Base-by-base conservation (phyloP, 805 yeast species). In the Barnettozyma botsteinii region DNA sequence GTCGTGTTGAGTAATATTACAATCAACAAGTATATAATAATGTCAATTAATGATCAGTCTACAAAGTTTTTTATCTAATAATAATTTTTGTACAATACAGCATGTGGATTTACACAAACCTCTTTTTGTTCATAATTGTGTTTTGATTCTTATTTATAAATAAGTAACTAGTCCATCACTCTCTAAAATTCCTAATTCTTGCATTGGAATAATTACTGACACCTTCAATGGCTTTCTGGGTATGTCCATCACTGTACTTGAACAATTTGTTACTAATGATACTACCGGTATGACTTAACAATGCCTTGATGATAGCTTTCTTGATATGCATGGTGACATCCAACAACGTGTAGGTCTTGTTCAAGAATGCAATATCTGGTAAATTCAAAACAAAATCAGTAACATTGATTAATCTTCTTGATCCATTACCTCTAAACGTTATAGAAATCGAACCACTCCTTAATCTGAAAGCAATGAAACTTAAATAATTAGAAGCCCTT, bases 401-500 rank as follows among this genome's bases (percentile, higher is more conserved):
- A 7, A 91, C 86, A 54, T 89, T 87, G 29, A 85, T 72, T 41
- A 91, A 62, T 48, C 81, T 76, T 51, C 75, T 66, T 22, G 76
- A 68, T 12, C 88, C 85, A 13, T 77, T 77, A 8, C 93, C 95
- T 57, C 78, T 77, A 61, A 85, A 85, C 36, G 95, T 83, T 20
- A 88, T 71, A 38, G 79, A 70, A 13, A 89, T 56, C n/a, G 65
- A 56, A 28, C 76, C 67, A n/a, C 70, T 58, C 26, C 70, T 66
- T 29, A 82, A 52, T 24, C 62, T 65, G 46, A 91, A 68, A 13
- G 73, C 64, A 19, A 77, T 75, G 44, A 89, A 75, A 49, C 85
- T 81, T 59, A 84, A 68, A 55, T 75, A 85, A 42, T 75, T 76
- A 21, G 85, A 74, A 1, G 97, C 86, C 35, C 97, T 66, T 33